These are phyloP conservation scores for Pestalotiopsis sp. DNA, from an alignment of 2,329 filamentous ascomycete genomes.

Conservation along the genomic window DNA sequence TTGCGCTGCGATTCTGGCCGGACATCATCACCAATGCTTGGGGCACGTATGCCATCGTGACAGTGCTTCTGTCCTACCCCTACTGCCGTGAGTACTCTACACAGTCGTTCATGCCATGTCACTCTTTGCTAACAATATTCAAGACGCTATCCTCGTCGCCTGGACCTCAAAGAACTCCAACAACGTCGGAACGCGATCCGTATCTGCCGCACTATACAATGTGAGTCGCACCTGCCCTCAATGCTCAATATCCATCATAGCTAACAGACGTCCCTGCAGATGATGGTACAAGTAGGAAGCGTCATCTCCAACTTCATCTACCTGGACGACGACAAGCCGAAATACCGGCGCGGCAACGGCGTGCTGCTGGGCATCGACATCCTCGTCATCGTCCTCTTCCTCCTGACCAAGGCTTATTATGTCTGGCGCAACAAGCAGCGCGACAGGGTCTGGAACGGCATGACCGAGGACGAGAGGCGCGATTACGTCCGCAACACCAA, in stretches of 20 bases:
- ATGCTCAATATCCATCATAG: too few relatives aligned
- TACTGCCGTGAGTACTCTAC: constrained; percentile 47
- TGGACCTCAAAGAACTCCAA: constrained; percentile 62
- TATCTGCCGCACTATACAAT: constrained; percentile 62
- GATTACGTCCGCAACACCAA: constrained; percentile 46
- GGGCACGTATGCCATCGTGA: constrained; percentile 53
- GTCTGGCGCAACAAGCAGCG: constrained; percentile 48
- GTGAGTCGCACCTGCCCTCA: constrained; percentile 22
- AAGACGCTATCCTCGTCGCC: constrained; percentile 60
- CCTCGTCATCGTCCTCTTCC: constrained; percentile 51
- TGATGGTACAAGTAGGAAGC: constrained; percentile 37
- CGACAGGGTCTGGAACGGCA: constrained; percentile 47
- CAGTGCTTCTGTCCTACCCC: constrained; percentile 52
- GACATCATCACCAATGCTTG: constrained; percentile 44
- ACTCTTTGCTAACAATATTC: neutral
- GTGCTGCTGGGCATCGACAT: constrained; percentile 51
- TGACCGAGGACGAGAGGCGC: constrained; percentile 48
- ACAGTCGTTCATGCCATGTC: too few relatives aligned
- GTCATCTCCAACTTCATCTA: constrained; percentile 48
- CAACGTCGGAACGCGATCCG: constrained; percentile 59
- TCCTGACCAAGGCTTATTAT: constrained; percentile 56
- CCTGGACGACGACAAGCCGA: constrained; percentile 53
- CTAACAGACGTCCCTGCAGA: constrained; percentile 20
- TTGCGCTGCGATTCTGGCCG: constrained; percentile 50
- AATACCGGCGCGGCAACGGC: constrained; percentile 56